These are phyloP conservation scores for Fusarium sp. DNA, from an alignment of 2,329 filamentous ascomycete species.

Conservation along the genomic window DNA sequence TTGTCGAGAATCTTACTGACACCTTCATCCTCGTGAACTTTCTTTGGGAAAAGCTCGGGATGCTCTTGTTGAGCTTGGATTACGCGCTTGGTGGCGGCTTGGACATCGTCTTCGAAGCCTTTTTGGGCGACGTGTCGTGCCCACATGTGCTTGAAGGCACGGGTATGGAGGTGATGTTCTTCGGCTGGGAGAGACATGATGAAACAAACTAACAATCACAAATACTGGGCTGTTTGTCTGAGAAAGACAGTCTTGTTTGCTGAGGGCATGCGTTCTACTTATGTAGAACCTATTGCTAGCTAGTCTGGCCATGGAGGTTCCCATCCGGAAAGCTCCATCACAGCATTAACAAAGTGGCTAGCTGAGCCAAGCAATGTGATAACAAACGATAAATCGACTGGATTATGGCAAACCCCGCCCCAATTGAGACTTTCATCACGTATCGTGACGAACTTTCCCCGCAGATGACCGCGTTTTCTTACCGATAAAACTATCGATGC, in stretches of 20 bases:
- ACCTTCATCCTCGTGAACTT: neutral
- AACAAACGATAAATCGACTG: neutral
- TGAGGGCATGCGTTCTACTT: neutral
- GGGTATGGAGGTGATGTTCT: neutral
- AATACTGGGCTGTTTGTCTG: neutral
- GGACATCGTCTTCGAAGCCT: constrained; percentile 9
- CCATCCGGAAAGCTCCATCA: neutral
- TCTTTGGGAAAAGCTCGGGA: neutral
- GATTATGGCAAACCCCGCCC: neutral
- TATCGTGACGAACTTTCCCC: neutral
- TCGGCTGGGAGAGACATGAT: neutral
- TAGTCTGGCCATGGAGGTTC: neutral
- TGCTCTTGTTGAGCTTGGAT: neutral
- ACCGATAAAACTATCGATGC: neutral
- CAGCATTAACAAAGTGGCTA: neutral
- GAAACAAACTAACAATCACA: neutral
- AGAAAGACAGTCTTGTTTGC: neutral
- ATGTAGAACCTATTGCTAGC: neutral
- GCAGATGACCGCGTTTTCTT: neutral
- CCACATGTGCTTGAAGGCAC: constrained; percentile 24
- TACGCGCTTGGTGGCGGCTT: neutral
- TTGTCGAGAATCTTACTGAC: neutral
- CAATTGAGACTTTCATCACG: neutral
- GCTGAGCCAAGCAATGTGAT: neutral
- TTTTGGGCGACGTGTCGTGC: constrained; percentile 14